Percentiles rank a stretch among this genome's conserved stretches.
phyloP scores from a whole-genome alignment of 768 basidiomycete genomes.

The Pholiota molesta region DNA sequence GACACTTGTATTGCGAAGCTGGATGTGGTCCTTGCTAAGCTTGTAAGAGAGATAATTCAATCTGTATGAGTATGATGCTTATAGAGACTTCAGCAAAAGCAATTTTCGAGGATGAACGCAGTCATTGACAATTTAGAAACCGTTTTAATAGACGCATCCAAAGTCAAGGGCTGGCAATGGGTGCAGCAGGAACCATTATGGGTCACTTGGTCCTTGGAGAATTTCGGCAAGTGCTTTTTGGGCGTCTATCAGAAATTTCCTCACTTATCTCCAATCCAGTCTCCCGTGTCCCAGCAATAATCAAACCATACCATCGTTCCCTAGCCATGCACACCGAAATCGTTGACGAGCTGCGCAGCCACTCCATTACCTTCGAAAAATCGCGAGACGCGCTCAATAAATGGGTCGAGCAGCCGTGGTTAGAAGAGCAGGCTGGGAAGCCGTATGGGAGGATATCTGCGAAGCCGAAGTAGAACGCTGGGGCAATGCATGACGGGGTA shows the following conservation, averaged over 20 bases:
- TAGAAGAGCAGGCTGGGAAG: conserved; percentile 74
- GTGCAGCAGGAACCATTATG: conserved; percentile 73
- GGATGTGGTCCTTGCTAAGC: conserved; percentile 59
- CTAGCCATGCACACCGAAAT: conserved; percentile 58
- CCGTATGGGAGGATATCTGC: conserved; percentile 79
- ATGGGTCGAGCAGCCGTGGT: conserved; percentile 72
- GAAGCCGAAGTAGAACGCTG: conserved; percentile 77
- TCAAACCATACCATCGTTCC: conserved; percentile 70
- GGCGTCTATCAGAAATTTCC: background rate
- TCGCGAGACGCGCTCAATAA: conserved; percentile 62
- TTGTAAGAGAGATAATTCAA: conserved; percentile 48
- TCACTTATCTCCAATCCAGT: conserved; percentile 31
- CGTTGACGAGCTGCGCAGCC: conserved; percentile 59
- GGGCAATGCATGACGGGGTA: conserved; percentile 28
- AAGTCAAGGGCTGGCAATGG: conserved; percentile 73
- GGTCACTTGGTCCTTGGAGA: conserved; percentile 82
- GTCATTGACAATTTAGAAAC: conserved; percentile 68
- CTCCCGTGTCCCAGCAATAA: conserved; percentile 53
- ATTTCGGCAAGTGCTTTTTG: conserved; percentile 57
- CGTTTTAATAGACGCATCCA: conserved; percentile 69
- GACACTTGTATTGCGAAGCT: conserved; percentile 64
- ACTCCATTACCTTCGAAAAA: conserved; percentile 70
- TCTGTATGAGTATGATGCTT: background rate
- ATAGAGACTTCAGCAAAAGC: conserved; percentile 55
- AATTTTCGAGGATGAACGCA: conserved; percentile 66